Base-by-base conservation (phyloP, 2,329 filamentous ascomycete genomes). In the Mycosphaerella arachidis region DNA sequence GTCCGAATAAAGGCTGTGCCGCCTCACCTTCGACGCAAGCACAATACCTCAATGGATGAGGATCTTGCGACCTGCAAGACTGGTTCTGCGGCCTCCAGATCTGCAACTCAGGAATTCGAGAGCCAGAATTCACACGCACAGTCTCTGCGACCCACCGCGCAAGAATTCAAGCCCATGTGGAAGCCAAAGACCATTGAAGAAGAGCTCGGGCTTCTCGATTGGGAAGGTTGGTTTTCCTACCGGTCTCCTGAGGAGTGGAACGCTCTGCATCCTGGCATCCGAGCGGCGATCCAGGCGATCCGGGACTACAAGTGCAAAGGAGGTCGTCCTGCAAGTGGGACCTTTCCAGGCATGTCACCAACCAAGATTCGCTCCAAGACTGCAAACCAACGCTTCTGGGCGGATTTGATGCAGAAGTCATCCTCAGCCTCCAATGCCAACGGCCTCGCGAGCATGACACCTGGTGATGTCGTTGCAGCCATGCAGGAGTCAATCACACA, bases 121-220 rank as follows among this genome's bases (percentile, higher is more conserved):
- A 18, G 4, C 24, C 48, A n/a, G 31, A 18, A n/a, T n/a, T 27
- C 55, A 40, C 58, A 53, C 24, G 10, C 48, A 13, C 64, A 56
- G 18, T 64, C 66, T 6, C 60, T 71, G 4, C 60, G 69, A 56
- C 67, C 68, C 10, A 69, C 67, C 27, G 69, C 68, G 7, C 46
- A 59, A 43, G 61, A 66, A 31, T 71, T 71, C 62, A 66, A 35
- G 55, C 69, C 69, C 13, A 63, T 66, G 29, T 58, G 48, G 4
- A 58, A 63, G 53, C 58, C 63, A 16, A 27, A 59, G 35, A 53
- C 48, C 10, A 48, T 54, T 27, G 59, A 46, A n/a, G 57, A 67
- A 55, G 57, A 67, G 50, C 40, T 63, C 57, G 59, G 48, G 35
- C 50, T 59, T 53, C 54, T 57, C 2, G 57, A 58, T 13, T 31